Conservation (phyloP, 2,329 filamentous ascomycete species). For the Fusarium sp. region DNA sequence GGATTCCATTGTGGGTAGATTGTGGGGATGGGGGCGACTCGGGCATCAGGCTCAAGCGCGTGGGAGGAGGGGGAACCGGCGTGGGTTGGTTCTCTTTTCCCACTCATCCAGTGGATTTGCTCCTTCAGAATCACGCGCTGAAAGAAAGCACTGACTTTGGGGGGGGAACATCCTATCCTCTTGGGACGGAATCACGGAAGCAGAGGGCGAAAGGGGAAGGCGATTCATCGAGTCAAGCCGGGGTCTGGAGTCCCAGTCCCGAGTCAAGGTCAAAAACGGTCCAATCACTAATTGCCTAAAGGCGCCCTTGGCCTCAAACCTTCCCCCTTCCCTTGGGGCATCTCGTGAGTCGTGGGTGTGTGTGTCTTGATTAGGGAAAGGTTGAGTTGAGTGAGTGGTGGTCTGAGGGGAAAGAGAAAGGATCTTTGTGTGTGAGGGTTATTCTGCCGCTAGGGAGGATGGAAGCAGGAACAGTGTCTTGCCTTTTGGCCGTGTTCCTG, state of each 20-base stretch:
- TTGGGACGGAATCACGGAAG: background rate
- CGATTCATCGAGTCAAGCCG: background rate
- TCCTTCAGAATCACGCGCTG: slow-evolving; percentile 18
- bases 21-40: slow-evolving; percentile 35
- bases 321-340: background rate
- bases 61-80: slow-evolving; percentile 3
- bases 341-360: background rate
- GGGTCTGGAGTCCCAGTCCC: background rate
- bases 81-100: background rate
- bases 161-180: background rate
- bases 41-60: background rate
- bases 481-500: slow-evolving; percentile 15
- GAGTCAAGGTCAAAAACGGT: background rate
- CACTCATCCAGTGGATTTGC: slow-evolving; percentile 1
- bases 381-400: background rate
- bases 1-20: slow-evolving; percentile 30
- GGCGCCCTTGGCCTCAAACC: background rate
- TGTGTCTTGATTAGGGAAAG: slow-evolving; percentile 14
- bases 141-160: background rate
- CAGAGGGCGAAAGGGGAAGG: slow-evolving; percentile 13
- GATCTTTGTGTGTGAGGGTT: background rate
- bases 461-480: slow-evolving; percentile 4
- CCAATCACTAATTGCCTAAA: slow-evolving; percentile 16
- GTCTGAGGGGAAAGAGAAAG: background rate
- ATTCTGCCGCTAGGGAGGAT: background rate